Percentiles rank a stretch among this genome's conserved stretches.
Conservation (phyloP, 2,329 filamentous ascomycete species). For the Cladophialophora immunda region DNA sequence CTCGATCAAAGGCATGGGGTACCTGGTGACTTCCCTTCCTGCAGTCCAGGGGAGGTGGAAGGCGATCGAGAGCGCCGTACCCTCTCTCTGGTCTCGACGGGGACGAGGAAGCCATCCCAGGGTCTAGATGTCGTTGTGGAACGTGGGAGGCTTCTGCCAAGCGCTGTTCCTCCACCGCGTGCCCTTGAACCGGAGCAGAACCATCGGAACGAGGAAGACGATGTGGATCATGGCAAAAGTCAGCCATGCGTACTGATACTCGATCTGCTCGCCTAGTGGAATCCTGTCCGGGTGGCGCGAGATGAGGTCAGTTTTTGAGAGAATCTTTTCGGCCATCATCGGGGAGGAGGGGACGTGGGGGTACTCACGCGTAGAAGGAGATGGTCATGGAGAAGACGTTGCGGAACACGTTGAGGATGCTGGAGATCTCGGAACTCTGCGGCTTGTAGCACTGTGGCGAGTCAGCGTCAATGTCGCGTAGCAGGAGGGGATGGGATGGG, state of each 20-base stretch:
- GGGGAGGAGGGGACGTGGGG: neutral
- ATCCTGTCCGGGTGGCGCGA: slow-evolving; percentile 35
- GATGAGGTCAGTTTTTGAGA: neutral
- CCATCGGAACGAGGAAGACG: slow-evolving; percentile 40
- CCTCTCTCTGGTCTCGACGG: neutral
- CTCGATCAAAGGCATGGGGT: neutral
- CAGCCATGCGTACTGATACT: slow-evolving; percentile 45
- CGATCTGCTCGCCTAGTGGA: slow-evolving; percentile 42
- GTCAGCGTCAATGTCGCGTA: slow-evolving; percentile 5
- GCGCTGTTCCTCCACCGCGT: slow-evolving; percentile 35
- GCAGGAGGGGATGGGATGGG: neutral
- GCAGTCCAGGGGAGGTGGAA: neutral
- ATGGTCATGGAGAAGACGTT: slow-evolving; percentile 47
- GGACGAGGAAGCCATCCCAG: neutral
- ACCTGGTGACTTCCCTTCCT: neutral
- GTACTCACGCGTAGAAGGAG: slow-evolving; percentile 44
- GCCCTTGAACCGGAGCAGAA: slow-evolving; percentile 41
- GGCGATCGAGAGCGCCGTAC: neutral
- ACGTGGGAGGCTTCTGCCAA: slow-evolving; percentile 32
- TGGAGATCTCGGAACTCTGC: slow-evolving; percentile 48
- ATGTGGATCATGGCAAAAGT: slow-evolving; percentile 44
- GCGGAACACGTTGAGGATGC: slow-evolving; percentile 47
- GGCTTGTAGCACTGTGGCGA: slow-evolving; percentile 46
- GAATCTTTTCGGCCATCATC: neutral
- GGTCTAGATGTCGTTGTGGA: slow-evolving; percentile 27